Evolutionary conservation across 192 early-diverging fungal species (phyloP).

Genomic region (Chytriomyces sp.): DNA sequence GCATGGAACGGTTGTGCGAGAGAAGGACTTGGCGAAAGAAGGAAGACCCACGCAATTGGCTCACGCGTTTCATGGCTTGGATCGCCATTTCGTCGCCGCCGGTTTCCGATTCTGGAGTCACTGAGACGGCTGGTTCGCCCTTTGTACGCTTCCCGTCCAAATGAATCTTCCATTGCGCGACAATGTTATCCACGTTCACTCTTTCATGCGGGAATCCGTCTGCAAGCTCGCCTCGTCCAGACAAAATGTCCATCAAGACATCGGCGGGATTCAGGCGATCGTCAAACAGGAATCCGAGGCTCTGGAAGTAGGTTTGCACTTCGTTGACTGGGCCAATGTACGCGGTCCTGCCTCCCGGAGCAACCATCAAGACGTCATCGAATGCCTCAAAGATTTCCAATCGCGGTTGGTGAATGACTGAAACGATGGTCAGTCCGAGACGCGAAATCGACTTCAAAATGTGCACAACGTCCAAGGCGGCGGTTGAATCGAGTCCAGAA

Average conservation of each 20-base stretch:
- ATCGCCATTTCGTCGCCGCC: conserved; percentile 15
- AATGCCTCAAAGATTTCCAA: conserved; percentile 75
- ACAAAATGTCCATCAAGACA: conserved; percentile 43
- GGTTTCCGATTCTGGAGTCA: not conserved
- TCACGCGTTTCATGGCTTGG: not conserved
- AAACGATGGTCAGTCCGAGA: conserved; percentile 64
- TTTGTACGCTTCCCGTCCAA: not conserved
- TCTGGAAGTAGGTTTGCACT: conserved; percentile 35
- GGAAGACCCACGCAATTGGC: conserved; percentile 20
- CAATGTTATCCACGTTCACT: not conserved
- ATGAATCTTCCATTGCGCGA: conserved; percentile 4
- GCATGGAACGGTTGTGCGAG: conserved; percentile 18
- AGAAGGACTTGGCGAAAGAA: conserved; percentile 26
- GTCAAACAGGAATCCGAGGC: conserved; percentile 32
- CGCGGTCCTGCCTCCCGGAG: conserved; percentile 64
- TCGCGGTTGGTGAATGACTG: conserved; percentile 82
- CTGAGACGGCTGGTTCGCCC: not conserved
- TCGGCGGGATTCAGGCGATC: conserved; percentile 36
- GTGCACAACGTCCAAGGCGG: conserved; percentile 69
- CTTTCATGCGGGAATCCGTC: not conserved
- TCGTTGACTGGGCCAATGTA: conserved; percentile 30
- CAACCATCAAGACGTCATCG: conserved; percentile 70
- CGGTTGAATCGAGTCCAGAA: conserved; percentile 75
- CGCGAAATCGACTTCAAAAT: conserved; percentile 77
- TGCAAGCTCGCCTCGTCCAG: conserved; percentile 17